A percentile compares a stretch with the other conserved stretches of the same genome.
phyloP scores from a whole-genome alignment of 805 yeast species.

The Groenewaldozyma tartarivorans region DNA sequence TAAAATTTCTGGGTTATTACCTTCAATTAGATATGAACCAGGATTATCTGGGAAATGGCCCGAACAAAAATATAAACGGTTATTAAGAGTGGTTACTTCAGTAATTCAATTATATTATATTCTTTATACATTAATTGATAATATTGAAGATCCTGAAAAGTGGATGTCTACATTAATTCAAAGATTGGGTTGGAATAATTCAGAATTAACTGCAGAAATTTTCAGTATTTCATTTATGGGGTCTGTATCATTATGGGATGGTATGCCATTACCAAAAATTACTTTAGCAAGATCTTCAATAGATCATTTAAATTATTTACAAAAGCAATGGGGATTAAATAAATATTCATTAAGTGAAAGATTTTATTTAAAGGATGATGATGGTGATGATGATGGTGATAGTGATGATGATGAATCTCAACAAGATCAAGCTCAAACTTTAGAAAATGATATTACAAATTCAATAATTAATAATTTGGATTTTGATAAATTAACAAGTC shows the following conservation, averaged over 20 bases:
- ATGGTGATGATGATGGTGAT: not conserved
- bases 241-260: constrained; percentile 21
- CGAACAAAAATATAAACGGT: constrained; percentile 21
- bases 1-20: constrained; percentile 7
- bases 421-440: no score
- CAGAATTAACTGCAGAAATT: constrained; percentile 19
- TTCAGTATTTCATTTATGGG: constrained; percentile 26
- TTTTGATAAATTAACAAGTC: constrained; percentile 6
- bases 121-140: constrained; percentile 21
- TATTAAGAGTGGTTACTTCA: constrained; percentile 14
- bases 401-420: not conserved
- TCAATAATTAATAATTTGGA: constrained; percentile 7
- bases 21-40: constrained; percentile 26
- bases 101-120: constrained; percentile 14
- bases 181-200: constrained; percentile 25
- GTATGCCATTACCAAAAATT: constrained; percentile 25
- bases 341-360: not conserved
- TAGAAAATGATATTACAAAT: no score
- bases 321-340: not conserved
- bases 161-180: constrained; percentile 17
- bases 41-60: constrained; percentile 28
- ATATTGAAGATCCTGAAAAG: constrained; percentile 16
- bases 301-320: constrained; percentile 11
- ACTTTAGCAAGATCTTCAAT: constrained; percentile 22
- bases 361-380: not conserved